These are phyloP conservation scores for Pythium pectinolyticum DNA, from an alignment of 352 stramenopile genomes.

Conservation along the genomic window DNA sequence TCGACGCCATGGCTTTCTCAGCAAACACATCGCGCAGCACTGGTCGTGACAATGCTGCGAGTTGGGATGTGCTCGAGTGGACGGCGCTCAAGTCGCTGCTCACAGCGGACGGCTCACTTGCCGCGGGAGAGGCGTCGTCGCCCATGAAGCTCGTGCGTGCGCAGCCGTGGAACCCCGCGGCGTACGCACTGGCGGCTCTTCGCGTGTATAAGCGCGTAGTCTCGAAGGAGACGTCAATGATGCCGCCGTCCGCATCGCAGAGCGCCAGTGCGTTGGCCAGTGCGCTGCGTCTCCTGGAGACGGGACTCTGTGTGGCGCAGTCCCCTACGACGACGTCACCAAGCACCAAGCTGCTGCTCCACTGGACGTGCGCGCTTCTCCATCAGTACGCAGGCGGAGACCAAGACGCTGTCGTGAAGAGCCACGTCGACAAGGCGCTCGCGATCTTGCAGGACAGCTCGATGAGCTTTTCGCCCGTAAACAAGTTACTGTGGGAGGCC, in stretches of 20 bases:
- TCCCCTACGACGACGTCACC: conserved; percentile 2
- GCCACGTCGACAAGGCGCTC: conserved; percentile 27
- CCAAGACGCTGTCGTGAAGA: conserved; percentile 14
- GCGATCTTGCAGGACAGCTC: conserved; percentile 20
- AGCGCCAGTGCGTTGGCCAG: background rate
- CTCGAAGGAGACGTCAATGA: background rate
- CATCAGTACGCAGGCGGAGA: conserved; percentile 11
- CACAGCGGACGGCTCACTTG: conserved; percentile 15
- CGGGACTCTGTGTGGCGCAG: conserved; percentile 34
- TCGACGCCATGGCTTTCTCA: background rate
- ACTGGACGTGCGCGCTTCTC: conserved; percentile 43
- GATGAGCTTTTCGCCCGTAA: background rate
- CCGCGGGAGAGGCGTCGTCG: conserved; percentile 17
- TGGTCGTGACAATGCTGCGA: background rate
- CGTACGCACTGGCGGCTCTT: conserved; percentile 50
- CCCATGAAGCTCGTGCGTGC: conserved; percentile 63
- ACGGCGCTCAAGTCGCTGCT: conserved; percentile 40
- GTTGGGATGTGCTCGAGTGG: conserved; percentile 35
- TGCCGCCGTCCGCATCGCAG: background rate
- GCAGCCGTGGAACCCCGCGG: conserved; percentile 54
- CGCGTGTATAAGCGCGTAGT: conserved; percentile 48
- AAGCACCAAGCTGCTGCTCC: conserved; percentile 36
- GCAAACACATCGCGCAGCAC: background rate
- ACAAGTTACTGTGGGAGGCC: conserved; percentile 40
- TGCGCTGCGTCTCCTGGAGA: conserved; percentile 37